Conservation (phyloP, 345 rosid genomes). For the Linum tenue region DNA sequence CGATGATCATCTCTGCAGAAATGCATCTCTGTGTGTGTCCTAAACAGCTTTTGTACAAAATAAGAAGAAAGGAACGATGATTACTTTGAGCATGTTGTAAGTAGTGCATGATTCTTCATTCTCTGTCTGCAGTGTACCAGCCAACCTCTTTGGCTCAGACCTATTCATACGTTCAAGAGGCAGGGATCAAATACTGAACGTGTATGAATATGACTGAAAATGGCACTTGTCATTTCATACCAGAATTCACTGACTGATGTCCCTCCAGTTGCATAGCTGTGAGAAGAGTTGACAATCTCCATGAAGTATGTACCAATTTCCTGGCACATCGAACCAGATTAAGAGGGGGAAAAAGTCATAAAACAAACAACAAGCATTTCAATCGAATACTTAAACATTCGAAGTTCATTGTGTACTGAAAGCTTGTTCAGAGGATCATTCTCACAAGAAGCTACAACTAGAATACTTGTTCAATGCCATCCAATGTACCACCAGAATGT, state of each 20-base stretch:
- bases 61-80: background rate
- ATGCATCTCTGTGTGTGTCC: background rate
- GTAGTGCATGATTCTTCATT: conserved; percentile 94
- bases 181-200: conserved; percentile 6
- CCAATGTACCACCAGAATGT: too few relatives aligned
- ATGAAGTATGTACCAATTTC: conserved; percentile 63
- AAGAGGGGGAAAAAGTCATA: background rate
- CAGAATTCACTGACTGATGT: conserved; percentile 76
- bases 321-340: conserved; percentile 31
- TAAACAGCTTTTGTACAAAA: background rate
- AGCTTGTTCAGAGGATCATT: conserved; percentile 1
- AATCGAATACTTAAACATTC: background rate
- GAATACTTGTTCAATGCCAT: background rate
- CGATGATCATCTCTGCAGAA: background rate
- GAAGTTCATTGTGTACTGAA: background rate
- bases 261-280: conserved; percentile 91
- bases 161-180: conserved; percentile 28
- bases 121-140: conserved; percentile 43
- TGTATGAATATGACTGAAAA: conserved; percentile 1
- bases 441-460: background rate
- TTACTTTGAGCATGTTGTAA: conserved; percentile 90
- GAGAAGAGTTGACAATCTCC: conserved; percentile 76
- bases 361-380: background rate
- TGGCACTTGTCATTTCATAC: conserved; percentile 28
- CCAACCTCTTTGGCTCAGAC: conserved; percentile 77